Percentiles rank a stretch among this genome's conserved stretches.
phyloP scores from a whole-genome alignment of 2,329 filamentous ascomycete species.

The Epichloe sylvatica region DNA sequence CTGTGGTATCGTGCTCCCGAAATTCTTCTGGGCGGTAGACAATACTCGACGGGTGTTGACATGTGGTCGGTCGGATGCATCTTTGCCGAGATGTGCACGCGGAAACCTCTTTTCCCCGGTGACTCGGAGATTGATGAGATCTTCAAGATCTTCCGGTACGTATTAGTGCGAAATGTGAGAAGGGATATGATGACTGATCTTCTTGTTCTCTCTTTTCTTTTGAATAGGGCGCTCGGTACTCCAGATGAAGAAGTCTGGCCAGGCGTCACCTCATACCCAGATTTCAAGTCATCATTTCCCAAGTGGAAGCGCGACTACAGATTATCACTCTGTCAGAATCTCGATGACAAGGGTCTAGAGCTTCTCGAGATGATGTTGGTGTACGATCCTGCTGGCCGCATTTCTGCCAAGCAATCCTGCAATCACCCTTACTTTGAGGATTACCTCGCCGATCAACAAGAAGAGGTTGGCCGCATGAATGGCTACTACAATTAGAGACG shows the following conservation, averaged over 20 bases:
- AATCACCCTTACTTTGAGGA: constrained; percentile 67
- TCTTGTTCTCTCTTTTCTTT: background rate
- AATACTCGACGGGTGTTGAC: constrained; percentile 87
- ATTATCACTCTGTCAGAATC: constrained; percentile 51
- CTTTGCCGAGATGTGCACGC: constrained; percentile 92
- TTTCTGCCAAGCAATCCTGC: constrained; percentile 80
- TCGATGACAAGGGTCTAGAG: constrained; percentile 60
- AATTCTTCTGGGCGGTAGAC: constrained; percentile 76
- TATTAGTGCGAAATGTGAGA: background rate
- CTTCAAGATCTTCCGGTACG: constrained; percentile 56
- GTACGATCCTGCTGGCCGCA: constrained; percentile 74
- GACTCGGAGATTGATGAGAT: constrained; percentile 52
- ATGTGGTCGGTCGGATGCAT: constrained; percentile 96
- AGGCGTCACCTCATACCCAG: constrained; percentile 84
- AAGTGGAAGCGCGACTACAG: constrained; percentile 69
- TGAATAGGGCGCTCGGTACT: constrained; percentile 57
- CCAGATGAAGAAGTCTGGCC: constrained; percentile 74
- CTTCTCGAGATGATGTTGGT: constrained; percentile 59
- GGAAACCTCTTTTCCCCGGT: constrained; percentile 82
- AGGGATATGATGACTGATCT: background rate
- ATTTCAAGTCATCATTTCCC: constrained; percentile 84
- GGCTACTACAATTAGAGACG: constrained; percentile 25
- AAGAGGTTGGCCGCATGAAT: constrained; percentile 15
- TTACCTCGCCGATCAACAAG: constrained; percentile 18
- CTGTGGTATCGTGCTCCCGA: constrained; percentile 88